These are phyloP conservation scores for Akebia trifoliata DNA, from an alignment of 164 flowering plant genomes.

Conservation along the genomic window DNA sequence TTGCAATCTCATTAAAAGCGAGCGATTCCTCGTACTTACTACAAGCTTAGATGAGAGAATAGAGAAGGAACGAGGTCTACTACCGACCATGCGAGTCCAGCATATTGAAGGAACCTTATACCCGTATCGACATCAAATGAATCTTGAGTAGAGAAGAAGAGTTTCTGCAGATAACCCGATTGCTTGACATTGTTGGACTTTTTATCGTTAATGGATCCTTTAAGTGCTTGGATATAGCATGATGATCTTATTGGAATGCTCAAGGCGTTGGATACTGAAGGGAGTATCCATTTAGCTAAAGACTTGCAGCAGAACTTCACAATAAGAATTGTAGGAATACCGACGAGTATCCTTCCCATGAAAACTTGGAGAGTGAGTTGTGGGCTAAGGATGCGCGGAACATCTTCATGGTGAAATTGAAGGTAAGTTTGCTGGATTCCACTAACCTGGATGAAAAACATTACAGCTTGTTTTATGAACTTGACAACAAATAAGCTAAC, in stretches of 20 bases:
- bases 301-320: slow-evolving; percentile 94
- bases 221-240: slow-evolving; percentile 58
- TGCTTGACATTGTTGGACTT: slow-evolving; percentile 42
- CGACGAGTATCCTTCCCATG: slow-evolving; percentile 62
- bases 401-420: slow-evolving; percentile 90
- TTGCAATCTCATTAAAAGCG: background rate
- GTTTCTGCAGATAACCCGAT: slow-evolving; percentile 53
- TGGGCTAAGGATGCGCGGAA: slow-evolving; percentile 55
- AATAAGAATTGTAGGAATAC: slow-evolving; percentile 80
- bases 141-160: slow-evolving; percentile 41
- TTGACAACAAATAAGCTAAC: too few species aligned
- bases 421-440: slow-evolving; percentile 86
- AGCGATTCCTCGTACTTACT: background rate
- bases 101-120: slow-evolving; percentile 84
- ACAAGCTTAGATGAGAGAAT: slow-evolving; percentile 55
- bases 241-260: slow-evolving; percentile 82
- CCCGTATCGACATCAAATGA: slow-evolving; percentile 92
- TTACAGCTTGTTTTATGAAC: background rate
- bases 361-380: slow-evolving; percentile 46
- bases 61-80: slow-evolving; percentile 89
- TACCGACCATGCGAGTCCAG: slow-evolving; percentile 98
- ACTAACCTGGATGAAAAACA: slow-evolving; percentile 48
- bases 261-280: slow-evolving; percentile 58
- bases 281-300: slow-evolving; percentile 85
- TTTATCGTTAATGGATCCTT: slow-evolving; percentile 26